Conservation (phyloP, 2,329 filamentous ascomycete species). For the Emergomyces pasteurianus region DNA sequence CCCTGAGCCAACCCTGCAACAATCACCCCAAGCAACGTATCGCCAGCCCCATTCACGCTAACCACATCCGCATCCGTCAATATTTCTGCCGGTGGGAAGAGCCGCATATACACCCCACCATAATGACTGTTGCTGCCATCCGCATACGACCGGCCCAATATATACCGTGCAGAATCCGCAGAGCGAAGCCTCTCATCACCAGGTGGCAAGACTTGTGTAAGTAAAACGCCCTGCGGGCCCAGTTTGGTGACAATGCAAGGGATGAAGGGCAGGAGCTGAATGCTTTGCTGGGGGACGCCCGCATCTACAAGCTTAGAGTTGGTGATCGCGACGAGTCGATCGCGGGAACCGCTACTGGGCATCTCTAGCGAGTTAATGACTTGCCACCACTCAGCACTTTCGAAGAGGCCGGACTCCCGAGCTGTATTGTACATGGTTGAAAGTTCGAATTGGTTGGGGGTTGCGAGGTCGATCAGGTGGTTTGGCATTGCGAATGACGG, state of each 20-base stretch:
- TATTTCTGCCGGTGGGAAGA: conserved; percentile 55
- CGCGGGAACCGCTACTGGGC: conserved; percentile 53
- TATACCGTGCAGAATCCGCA: conserved; percentile 52
- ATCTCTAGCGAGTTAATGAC: conserved; percentile 72
- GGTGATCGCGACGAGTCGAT: conserved; percentile 59
- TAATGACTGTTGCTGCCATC: conserved; percentile 37
- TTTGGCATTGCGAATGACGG: conserved; percentile 40
- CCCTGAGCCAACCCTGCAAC: conserved; percentile 62
- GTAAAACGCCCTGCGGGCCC: conserved; percentile 60
- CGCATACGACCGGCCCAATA: conserved; percentile 52
- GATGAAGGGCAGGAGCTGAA: conserved; percentile 80
- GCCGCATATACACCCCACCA: conserved; percentile 57
- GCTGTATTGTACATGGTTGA: conserved; percentile 65
- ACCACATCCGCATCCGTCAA: conserved; percentile 54
- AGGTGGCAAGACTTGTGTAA: conserved; percentile 58
- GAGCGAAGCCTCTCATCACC: conserved; percentile 56
- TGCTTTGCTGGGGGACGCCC: conserved; percentile 69
- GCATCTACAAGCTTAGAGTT: conserved; percentile 56
- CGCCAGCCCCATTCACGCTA: conserved; percentile 88
- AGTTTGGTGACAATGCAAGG: conserved; percentile 78
- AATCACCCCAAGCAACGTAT: conserved; percentile 79
- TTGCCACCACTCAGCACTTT: conserved; percentile 61
- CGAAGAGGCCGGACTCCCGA: conserved; percentile 53
- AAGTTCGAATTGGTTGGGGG: conserved; percentile 76
- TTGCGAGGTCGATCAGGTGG: conserved; percentile 58